Evolutionary conservation across 345 rosid species (phyloP).

Genomic region (Linum tenue): DNA sequence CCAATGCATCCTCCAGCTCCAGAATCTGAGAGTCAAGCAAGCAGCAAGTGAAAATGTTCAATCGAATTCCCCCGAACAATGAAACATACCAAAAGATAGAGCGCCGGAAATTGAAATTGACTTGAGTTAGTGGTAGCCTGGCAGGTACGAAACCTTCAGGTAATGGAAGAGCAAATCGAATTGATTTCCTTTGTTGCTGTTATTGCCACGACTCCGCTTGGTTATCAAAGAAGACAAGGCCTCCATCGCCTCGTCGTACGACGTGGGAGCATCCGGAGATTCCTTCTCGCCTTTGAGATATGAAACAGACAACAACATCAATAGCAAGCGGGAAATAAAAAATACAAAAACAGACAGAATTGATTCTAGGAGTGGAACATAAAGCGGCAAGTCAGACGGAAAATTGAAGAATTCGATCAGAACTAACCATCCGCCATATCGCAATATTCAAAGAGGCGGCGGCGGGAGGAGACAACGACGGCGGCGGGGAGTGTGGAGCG

Average conservation of each 20-base stretch:
- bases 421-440: too few relatives aligned
- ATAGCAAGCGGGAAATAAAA: not conserved
- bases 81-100: not conserved
- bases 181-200: slow-evolving; percentile 58
- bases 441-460: not conserved
- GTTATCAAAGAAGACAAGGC: slow-evolving; percentile 79
- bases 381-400: not conserved
- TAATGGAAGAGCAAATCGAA: slow-evolving; percentile 68
- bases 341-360: slow-evolving; percentile 5
- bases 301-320: not conserved
- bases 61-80: not conserved
- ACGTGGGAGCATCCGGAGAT: slow-evolving; percentile 14
- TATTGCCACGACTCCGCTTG: slow-evolving; percentile 62
- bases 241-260: slow-evolving; percentile 60
- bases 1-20: slow-evolving; percentile 66
- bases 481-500: too few relatives aligned
- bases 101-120: not conserved
- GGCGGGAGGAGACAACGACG: not conserved
- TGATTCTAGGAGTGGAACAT: slow-evolving; percentile 4
- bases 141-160: slow-evolving; percentile 38
- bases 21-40: slow-evolving; percentile 40
- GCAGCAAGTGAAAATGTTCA: not conserved
- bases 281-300: slow-evolving; percentile 27
- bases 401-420: too few relatives aligned
- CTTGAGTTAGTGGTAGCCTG: not conserved